These are phyloP conservation scores for Scedosporium dehoogii DNA, from an alignment of 2,329 filamentous ascomycete genomes.

Conservation along the genomic window DNA sequence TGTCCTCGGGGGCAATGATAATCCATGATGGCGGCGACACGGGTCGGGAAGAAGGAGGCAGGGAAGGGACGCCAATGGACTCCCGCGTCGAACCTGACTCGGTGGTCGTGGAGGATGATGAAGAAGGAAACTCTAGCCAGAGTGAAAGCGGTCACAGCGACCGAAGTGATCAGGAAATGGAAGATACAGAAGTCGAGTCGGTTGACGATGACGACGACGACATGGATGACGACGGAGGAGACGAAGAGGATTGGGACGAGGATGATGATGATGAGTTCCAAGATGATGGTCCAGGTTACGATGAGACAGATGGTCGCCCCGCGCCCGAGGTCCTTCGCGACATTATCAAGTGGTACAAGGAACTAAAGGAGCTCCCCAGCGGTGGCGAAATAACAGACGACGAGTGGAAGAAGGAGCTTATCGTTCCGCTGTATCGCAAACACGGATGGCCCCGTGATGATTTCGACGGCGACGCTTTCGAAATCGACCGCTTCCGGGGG, in stretches of 20 bases:
- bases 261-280: neutral
- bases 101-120: neutral
- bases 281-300: neutral
- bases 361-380: slow-evolving; percentile 12
- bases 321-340: slow-evolving; percentile 9
- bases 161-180: neutral
- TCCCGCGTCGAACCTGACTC: neutral
- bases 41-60: neutral
- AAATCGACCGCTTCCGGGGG: slow-evolving; percentile 6
- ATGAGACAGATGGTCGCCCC: neutral
- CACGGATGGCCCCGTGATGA: slow-evolving; percentile 13
- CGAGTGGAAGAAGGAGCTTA: slow-evolving; percentile 5
- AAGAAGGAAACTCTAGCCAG: neutral
- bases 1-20: neutral
- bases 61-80: neutral
- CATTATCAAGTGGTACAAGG: slow-evolving; percentile 12
- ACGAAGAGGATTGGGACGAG: neutral
- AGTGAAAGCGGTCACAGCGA: neutral
- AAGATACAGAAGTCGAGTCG: neutral
- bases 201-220: neutral
- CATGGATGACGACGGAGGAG: neutral
- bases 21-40: neutral
- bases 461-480: slow-evolving; percentile 14
- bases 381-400: neutral
- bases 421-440: slow-evolving; percentile 11